Conservation (phyloP, 176 grass and related monocot genomes). For the Neostapfia colusana region DNA sequence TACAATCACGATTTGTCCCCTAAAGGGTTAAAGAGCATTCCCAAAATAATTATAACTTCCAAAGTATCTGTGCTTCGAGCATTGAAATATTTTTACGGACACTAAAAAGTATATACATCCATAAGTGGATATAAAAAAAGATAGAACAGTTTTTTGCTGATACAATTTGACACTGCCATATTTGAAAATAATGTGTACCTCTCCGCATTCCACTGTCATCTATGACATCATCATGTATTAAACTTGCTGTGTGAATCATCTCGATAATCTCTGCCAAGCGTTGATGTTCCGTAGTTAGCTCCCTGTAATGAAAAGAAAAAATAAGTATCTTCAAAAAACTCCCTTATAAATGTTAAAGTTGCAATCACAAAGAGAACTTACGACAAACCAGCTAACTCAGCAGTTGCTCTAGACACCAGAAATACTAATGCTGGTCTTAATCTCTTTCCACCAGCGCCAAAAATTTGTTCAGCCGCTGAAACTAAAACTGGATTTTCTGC, state of each 20-base stretch:
- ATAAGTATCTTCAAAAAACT: conserved; percentile 3
- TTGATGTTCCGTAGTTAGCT: conserved; percentile 80
- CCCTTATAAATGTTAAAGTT: not conserved
- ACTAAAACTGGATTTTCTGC: conserved; percentile 95
- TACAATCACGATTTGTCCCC: not conserved
- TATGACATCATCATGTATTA: conserved; percentile 83
- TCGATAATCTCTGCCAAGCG: conserved; percentile 93
- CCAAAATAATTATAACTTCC: not conserved
- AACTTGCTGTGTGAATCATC: conserved; percentile 84
- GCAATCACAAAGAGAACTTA: conserved; percentile 42
- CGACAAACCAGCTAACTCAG: conserved; percentile 70
- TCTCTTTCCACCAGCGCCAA: conserved; percentile 94
- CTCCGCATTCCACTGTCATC: conserved; percentile 82
- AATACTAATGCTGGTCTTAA: conserved; percentile 94
- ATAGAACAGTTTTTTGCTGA: not conserved
- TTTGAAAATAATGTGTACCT: conserved; percentile 37
- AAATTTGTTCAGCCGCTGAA: conserved; percentile 90
- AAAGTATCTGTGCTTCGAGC: not conserved
- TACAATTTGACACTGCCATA: not conserved
- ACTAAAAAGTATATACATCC: not conserved
- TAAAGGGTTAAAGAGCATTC: not conserved
- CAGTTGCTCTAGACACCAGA: conserved; percentile 90
- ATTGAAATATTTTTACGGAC: conserved; percentile 1
- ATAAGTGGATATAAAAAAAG: not conserved
- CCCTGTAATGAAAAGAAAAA: conserved; percentile 48